Base-by-base conservation (phyloP, 495 filamentous ascomycete species). In the Aspergillus funiculosus region DNA sequence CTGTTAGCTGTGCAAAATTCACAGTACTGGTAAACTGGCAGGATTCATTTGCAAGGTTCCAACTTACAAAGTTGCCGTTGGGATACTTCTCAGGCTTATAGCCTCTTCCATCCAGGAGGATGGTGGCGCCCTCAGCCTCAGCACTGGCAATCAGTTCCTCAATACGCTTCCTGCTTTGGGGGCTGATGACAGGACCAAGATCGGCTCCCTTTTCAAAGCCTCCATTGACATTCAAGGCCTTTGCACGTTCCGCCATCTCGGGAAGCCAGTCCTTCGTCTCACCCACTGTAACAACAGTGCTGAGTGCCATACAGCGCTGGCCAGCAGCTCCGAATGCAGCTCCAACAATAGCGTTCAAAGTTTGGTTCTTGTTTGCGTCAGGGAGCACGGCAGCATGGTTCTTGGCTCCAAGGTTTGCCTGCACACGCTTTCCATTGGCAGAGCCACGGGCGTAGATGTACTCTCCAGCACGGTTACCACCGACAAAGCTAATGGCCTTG, bases 401-500 rank as follows among this genome's bases (percentile, higher is more conserved):
- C 80, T 99, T 99, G 31, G 92, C 92, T 17, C 92, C 92, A 41
- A 99, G 70, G 66, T 99, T 99, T 57, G 92, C 92, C 69, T 99
- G 92, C n/a, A 96, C 90, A 55, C 81, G 79, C 68, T 85, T 85
- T 43, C 92, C 92, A 58, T 96, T 90, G 52, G 90, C 90, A 6
- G 89, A 94, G 14, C 79, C 94, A 37, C 90, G 85, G 35, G 78
- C 66, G 66, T 85, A 97, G 65, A 99, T 99, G 68, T 99, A 99
- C 67, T 97, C 88, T 52, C 92, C 92, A 11, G 92, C 92, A 65
- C 86, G 85, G 76, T 97, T 97, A 68, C 88, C 84, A 30, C 92
- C 92, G 31, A 99, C 92, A 51, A 99, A 99, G 71, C 81, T 87
- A 56, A 99, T 83, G n/a, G 92, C 92, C 77, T 97, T 97, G 73